Evolutionary conservation across 2,329 filamentous ascomycete genomes (phyloP), one percentile per base, ranked within the genome.

Genomic region (Waltergamsia citrina): DNA sequence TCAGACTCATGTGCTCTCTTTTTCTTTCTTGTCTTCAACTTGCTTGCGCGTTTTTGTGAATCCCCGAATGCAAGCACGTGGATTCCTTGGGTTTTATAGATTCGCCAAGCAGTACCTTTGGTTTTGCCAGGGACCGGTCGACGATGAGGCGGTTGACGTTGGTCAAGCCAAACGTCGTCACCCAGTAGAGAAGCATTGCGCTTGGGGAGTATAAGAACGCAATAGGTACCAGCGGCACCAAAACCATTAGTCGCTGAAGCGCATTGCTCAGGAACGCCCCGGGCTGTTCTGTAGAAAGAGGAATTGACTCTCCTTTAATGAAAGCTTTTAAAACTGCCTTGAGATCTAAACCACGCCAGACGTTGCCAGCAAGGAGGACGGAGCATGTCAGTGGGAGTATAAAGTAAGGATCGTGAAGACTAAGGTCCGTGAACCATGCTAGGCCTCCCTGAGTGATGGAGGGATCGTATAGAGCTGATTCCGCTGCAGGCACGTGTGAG

Each of bases 391-490:
- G 18, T 3, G 73, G 70, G 0, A 76, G 58, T 19, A 63, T 49
- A 36, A 62, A 56, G 36, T 63, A 65, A 1, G 73, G 69, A 39
- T 77, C 73, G 21, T 65, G 53, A 20, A 48, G 62, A 6, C 64
- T 66, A 17, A 77, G 59, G 41, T 77, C 65, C 3, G 60, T 54
- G 43, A 76, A 74, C 71, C 72, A 76, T 12, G 75, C 54, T 26
- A 58, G 62, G 18, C 72, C 71, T 5, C 67, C 71, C 1, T 63
- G 56, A 1, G 56, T 45, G n/a, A 77, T 45, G 2, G 59, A 56
- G 4, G 58, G 50, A 28, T 69, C 50, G 24, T 53, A 42, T 35
- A 53, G 41, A 36, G 40, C 40, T n/a, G n/a, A n/a, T 34, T 43
- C 42, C 15, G 49, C 38, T 24, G 8, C 22, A 24, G 14, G 10